A percentile compares a stretch with the other conserved stretches of the same genome.
These are phyloP conservation scores for Colletotrichum karsti DNA, from an alignment of 2,329 filamentous ascomycete species.

Conservation along the genomic window DNA sequence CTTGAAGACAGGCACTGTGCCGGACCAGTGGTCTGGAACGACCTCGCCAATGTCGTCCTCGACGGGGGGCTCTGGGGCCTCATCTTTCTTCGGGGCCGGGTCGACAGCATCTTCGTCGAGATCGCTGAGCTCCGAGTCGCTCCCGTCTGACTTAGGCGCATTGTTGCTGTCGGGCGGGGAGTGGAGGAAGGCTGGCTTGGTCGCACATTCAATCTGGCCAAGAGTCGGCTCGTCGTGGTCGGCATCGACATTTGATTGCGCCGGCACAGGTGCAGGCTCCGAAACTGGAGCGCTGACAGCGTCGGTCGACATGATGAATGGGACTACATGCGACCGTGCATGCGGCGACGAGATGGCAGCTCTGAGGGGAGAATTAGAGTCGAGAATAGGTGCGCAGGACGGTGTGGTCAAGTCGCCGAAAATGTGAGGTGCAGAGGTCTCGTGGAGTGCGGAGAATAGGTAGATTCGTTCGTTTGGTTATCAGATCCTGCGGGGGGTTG, in stretches of 20 bases:
- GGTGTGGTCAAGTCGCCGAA: conserved; percentile 22
- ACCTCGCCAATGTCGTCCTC: conserved; percentile 76
- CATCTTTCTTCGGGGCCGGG: conserved; percentile 31
- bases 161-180: conserved; percentile 73
- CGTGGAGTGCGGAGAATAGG: conserved; percentile 27
- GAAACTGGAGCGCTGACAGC: conserved; percentile 58
- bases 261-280: conserved; percentile 40
- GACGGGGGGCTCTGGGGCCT: conserved; percentile 31
- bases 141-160: conserved; percentile 65
- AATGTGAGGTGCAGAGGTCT: conserved; percentile 28
- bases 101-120: conserved; percentile 63
- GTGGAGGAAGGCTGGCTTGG: conserved; percentile 61
- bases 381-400: not conserved
- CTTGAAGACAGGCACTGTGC: conserved; percentile 91
- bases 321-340: conserved; percentile 53
- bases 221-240: conserved; percentile 32
- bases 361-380: not conserved
- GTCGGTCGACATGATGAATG: conserved; percentile 63
- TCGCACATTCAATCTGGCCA: conserved; percentile 44
- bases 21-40: conserved; percentile 88
- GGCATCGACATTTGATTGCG: conserved; percentile 31
- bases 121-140: conserved; percentile 73
- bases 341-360: conserved; percentile 8
- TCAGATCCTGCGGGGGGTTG: conserved; percentile 30
- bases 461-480: conserved; percentile 30